Percentiles rank a stretch among this genome's conserved stretches.
Evolutionary conservation across 805 yeast species (phyloP).

Genomic region (Candida nemodendra): DNA sequence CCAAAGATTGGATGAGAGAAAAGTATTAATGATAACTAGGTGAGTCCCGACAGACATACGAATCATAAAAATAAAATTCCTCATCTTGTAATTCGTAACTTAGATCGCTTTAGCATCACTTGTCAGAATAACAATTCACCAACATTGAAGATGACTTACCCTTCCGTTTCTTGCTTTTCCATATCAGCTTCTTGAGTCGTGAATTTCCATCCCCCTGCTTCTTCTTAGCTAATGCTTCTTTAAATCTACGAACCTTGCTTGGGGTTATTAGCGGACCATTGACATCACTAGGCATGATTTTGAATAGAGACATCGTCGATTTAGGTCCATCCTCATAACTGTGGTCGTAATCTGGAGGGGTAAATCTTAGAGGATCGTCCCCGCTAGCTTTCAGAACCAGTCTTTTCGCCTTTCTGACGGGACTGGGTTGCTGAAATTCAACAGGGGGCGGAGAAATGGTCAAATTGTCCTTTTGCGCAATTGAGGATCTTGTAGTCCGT

Average conservation of each 20-base stretch:
- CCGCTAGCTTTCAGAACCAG: conserved; percentile 6
- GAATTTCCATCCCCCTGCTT: conserved; percentile 12
- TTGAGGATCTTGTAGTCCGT: conserved; percentile 22
- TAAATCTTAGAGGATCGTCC: conserved; percentile 18
- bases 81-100: too few species aligned
- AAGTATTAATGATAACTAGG: too few species aligned
- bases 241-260: conserved; percentile 26
- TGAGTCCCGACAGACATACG: too few species aligned
- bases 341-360: conserved; percentile 16
- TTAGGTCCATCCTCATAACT: conserved; percentile 12
- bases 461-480: conserved; percentile 20
- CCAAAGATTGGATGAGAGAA: too few species aligned
- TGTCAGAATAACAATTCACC: not conserved
- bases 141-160: not conserved
- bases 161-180: conserved; percentile 14
- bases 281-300: conserved; percentile 12
- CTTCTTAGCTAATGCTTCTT: conserved; percentile 22
- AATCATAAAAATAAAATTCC: too few species aligned
- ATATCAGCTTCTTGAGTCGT: conserved; percentile 17
- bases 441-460: conserved; percentile 5
- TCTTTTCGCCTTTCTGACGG: conserved; percentile 10
- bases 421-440: not conserved
- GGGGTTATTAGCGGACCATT: conserved; percentile 25
- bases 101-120: not conserved
- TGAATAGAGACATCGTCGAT: conserved; percentile 10